phyloP scores from a whole-genome alignment of 495 filamentous ascomycete genomes.

The Aspergillus indologenus region DNA sequence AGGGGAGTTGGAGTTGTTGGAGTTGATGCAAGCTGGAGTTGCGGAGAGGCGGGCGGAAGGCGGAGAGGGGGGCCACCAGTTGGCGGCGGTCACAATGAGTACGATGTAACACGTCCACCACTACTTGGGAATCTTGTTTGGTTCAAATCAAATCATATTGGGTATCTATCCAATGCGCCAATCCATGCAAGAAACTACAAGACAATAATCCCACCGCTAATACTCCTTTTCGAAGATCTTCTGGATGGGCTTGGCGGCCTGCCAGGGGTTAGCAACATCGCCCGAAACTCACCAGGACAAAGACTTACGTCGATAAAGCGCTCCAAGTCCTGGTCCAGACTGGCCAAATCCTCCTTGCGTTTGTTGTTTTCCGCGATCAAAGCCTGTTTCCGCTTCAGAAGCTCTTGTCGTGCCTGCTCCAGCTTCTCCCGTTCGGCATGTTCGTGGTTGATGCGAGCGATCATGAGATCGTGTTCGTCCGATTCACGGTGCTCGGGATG shows the following conservation, averaged over 20 bases:
- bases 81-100: background rate
- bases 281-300: background rate
- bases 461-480: slow-evolving; percentile 77
- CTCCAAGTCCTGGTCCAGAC: slow-evolving; percentile 83
- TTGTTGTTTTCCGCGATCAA: slow-evolving; percentile 94
- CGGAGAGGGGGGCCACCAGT: background rate
- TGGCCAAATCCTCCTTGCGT: slow-evolving; percentile 86
- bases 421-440: slow-evolving; percentile 78
- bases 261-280: slow-evolving; percentile 8
- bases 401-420: slow-evolving; percentile 79
- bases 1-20: slow-evolving; percentile 2
- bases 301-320: slow-evolving; percentile 71
- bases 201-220: slow-evolving; percentile 25
- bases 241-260: slow-evolving; percentile 84
- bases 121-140: background rate
- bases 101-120: no score
- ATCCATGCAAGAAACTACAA: slow-evolving; percentile 8
- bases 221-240: slow-evolving; percentile 77
- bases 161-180: slow-evolving; percentile 41
- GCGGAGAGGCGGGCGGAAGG: background rate
- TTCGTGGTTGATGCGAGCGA: slow-evolving; percentile 90
- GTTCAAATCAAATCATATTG: slow-evolving; percentile 12
- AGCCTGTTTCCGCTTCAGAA: slow-evolving; percentile 86
- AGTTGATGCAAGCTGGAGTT: background rate
- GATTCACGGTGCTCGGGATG: slow-evolving; percentile 69